Evolutionary conservation across 176 grass and related monocot genomes (phyloP).

Genomic region (Aegilops bicornis): DNA sequence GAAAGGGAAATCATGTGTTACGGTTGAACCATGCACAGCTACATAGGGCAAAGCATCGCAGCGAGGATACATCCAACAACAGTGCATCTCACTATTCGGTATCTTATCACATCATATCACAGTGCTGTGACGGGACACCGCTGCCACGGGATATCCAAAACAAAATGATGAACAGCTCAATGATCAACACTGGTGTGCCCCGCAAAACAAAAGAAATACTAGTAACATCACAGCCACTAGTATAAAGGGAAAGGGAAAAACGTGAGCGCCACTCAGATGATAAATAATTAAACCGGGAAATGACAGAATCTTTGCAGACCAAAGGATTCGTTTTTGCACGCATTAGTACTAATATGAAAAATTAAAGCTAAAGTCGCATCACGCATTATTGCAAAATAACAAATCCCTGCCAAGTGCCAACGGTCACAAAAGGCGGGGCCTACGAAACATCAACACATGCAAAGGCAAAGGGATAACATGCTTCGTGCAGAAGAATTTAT

Average conservation of each 20-base stretch:
- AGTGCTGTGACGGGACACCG: not conserved
- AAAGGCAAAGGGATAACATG: not conserved
- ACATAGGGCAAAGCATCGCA: not conserved
- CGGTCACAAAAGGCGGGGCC: not conserved
- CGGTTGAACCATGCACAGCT: not conserved
- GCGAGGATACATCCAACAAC: not conserved
- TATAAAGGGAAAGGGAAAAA: not conserved
- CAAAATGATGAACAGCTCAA: not conserved
- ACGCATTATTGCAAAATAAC: not conserved
- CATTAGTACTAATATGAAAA: not conserved
- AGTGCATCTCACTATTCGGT: not conserved
- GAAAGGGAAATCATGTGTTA: not conserved
- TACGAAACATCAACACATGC: not conserved
- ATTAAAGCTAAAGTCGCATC: not conserved
- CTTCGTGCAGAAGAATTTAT: not conserved
- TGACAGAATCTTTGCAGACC: not conserved
- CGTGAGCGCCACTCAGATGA: not conserved
- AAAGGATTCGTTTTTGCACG: not conserved
- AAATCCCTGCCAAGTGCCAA: not conserved
- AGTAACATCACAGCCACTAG: not conserved
- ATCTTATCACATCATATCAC: not conserved
- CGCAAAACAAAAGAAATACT: no score
- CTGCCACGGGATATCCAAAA: not conserved
- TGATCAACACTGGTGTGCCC: not conserved
- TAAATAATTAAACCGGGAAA: not conserved